phyloP scores from a whole-genome alignment of 108 stramenopile genomes.

The Fragilariopsis cylindrus region DNA sequence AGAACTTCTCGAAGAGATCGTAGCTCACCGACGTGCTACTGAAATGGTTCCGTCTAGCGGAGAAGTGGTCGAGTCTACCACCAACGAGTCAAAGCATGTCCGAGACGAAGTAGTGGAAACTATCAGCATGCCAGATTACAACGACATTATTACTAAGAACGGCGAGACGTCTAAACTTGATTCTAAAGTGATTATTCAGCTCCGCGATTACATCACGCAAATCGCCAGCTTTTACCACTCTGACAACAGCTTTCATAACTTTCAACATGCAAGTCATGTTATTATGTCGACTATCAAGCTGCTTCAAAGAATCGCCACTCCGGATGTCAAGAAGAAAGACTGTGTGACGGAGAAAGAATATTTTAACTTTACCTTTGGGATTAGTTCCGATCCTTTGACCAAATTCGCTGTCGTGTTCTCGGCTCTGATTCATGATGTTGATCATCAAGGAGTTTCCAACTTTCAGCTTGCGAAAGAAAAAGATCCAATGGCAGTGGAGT shows the following conservation, averaged over 20 bases:
- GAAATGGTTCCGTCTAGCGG: background rate
- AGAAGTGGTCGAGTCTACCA: background rate
- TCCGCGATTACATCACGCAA: constrained; percentile 53
- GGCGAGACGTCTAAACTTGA: constrained; percentile 4
- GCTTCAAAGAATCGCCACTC: constrained; percentile 30
- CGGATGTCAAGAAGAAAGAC: constrained; percentile 24
- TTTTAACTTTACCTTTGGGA: constrained; percentile 37
- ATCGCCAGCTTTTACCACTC: constrained; percentile 59
- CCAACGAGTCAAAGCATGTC: background rate
- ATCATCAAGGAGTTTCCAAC: constrained; percentile 63
- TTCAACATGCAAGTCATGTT: constrained; percentile 55
- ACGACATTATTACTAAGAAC: background rate
- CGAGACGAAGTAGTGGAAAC: constrained; percentile 11
- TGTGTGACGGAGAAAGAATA: constrained; percentile 15
- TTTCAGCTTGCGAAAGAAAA: constrained; percentile 52
- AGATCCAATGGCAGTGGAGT: constrained; percentile 41
- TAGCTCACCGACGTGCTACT: background rate
- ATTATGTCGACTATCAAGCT: constrained; percentile 53
- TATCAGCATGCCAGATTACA: constrained; percentile 9
- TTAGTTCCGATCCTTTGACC: constrained; percentile 35
- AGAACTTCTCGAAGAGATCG: constrained; percentile 10
- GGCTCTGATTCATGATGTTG: constrained; percentile 51
- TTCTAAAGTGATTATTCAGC: constrained; percentile 31
- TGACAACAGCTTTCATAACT: constrained; percentile 64
- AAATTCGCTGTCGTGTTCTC: constrained; percentile 41